Base-by-base conservation (phyloP, 805 yeast species). In the Lipomyces orientalis region DNA sequence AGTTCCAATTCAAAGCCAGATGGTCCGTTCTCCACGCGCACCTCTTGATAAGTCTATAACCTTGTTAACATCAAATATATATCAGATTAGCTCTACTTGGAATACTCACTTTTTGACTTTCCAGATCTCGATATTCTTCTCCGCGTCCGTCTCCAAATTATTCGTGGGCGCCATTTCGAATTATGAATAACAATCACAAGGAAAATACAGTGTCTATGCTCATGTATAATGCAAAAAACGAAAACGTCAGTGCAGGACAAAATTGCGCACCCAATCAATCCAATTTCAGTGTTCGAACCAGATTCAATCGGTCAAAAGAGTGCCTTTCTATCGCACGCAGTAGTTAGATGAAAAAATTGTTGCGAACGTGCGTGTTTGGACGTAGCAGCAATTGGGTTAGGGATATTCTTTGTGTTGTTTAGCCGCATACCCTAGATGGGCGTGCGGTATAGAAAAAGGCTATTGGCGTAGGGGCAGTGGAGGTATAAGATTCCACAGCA, bases 101-200 rank as follows among this genome's bases (percentile, higher is more conserved):
- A 58, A 14, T 12, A 58, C 71, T 52, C 60, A 65, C 82, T 95
- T 95, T 85, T 93, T 94, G 85, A 95, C 88, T 88, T 95, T 95
- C 99, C 99, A 95, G 84, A 95, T 93, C 84, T 95, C 97, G 79
- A 95, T 94, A 83, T 93, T 94, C 83, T 91, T 93, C 79, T 95
- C 99, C 62, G 97, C 95, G 73, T 92, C 97, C 69, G 88, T 83
- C 74, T 88, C 85, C 49, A 43, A n/a, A n/a, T 16, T 43, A 43
- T 43, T 43, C n/a, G 49, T 16, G n/a, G 49, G 49, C 49, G 49
- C 49, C 49, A 43, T 43, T 43, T 9, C n/a, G 22, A 43, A 16
- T 6, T 43, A 43, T 43, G 49, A 43, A 43, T 19, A 43, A n/a
- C 25, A 14, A 43, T n/a, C n/a, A n/a, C 49, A 43, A 14, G 3